These are phyloP conservation scores for Rubroshorea leprosula DNA, from an alignment of 345 rosid genomes.

Conservation along the genomic window DNA sequence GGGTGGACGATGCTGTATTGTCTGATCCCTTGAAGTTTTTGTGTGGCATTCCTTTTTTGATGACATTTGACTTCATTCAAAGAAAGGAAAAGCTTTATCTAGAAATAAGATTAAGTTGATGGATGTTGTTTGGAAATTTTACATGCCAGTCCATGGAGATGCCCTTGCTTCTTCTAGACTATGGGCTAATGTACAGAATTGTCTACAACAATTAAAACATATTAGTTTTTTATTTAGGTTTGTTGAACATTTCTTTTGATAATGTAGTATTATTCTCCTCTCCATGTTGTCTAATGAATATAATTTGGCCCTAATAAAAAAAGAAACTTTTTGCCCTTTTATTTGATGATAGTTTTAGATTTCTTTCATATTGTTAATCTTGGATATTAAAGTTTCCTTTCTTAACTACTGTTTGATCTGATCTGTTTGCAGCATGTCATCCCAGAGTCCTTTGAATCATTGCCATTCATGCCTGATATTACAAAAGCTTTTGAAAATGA, in stretches of 20 bases:
- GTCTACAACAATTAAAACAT: background rate
- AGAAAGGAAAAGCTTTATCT: no score
- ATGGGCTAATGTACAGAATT: background rate
- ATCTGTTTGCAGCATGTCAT: constrained; percentile 70
- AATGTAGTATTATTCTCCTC: background rate
- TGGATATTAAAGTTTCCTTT: no score
- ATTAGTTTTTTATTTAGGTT: no score
- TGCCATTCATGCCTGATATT: constrained; percentile 73
- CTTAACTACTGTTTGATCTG: constrained; percentile 12
- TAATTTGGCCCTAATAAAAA: no score
- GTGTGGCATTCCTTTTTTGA: no score
- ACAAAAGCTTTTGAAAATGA: constrained; percentile 66
- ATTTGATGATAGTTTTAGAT: background rate
- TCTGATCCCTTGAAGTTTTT: background rate
- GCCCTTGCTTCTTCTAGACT: background rate
- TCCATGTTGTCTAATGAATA: background rate
- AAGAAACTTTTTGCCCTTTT: no score
- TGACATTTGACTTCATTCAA: no score
- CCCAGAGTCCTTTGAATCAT: constrained; percentile 89
- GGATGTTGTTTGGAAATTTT: background rate
- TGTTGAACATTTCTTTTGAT: background rate
- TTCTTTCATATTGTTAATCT: no score
- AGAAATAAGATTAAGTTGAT: background rate
- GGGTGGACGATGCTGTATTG: constrained; percentile 1
- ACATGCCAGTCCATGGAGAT: background rate